Conservation (phyloP, 2,329 filamentous ascomycete species). For the Fusarium goolgardi region DNA sequence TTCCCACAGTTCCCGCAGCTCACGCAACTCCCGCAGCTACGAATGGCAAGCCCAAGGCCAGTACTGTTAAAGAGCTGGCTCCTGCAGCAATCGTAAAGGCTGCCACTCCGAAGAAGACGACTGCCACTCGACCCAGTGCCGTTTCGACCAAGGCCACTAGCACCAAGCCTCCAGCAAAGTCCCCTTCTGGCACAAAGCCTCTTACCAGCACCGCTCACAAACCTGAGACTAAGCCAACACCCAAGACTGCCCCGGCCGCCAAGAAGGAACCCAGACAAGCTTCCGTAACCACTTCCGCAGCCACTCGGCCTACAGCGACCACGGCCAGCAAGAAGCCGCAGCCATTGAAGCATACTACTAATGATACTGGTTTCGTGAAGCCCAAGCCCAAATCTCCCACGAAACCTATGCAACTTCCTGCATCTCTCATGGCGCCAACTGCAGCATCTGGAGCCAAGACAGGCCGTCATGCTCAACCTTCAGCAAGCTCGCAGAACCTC, state of each 20-base stretch:
- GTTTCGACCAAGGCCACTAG: conserved; percentile 43
- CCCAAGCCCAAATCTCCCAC: conserved; percentile 76
- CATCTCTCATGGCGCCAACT: conserved; percentile 76
- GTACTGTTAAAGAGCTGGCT: conserved; percentile 43
- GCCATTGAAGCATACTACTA: conserved; percentile 55
- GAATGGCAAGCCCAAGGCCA: conserved; percentile 41
- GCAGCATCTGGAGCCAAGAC: conserved; percentile 74
- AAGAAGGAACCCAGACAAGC: conserved; percentile 53
- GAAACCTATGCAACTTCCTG: conserved; percentile 72
- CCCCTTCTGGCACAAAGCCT: conserved; percentile 41
- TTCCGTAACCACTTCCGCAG: conserved; percentile 38
- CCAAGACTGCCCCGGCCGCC: conserved; percentile 43
- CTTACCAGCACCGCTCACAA: conserved; percentile 43
- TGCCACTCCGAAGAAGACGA: conserved; percentile 34
- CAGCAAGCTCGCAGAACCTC: conserved; percentile 52
- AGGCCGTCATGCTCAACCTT: conserved; percentile 44
- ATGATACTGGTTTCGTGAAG: conserved; percentile 62
- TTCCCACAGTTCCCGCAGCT: too few relatives aligned
- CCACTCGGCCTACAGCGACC: conserved; percentile 49
- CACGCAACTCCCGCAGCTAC: conserved; percentile 14
- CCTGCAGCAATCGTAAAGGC: conserved; percentile 27
- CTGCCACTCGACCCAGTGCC: conserved; percentile 38
- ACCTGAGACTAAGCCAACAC: conserved; percentile 47
- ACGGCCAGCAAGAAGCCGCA: conserved; percentile 58
- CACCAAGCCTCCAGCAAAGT: conserved; percentile 38